These are phyloP conservation scores for Yamadazyma spencermartinsiae DNA, from an alignment of 1,139 yeast species.

Conservation along the genomic window DNA sequence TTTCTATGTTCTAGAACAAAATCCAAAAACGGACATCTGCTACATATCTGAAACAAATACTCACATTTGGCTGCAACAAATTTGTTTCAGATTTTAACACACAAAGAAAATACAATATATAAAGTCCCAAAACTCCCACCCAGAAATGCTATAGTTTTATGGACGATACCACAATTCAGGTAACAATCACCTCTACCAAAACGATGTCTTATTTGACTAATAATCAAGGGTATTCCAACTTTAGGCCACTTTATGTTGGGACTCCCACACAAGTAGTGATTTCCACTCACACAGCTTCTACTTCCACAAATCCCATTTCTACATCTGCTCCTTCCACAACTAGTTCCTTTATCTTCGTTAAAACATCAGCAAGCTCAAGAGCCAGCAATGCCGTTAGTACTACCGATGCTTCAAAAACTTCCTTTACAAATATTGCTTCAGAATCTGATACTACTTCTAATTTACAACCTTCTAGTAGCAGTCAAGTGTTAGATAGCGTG, in stretches of 20 bases:
- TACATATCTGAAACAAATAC: slow-evolving; percentile 1
- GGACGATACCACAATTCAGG: slow-evolving; percentile 8
- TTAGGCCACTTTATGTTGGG: slow-evolving; percentile 3
- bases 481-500: background rate
- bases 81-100: slow-evolving; percentile 1
- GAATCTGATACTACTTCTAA: background rate
- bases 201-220: slow-evolving; percentile 5
- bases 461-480: background rate
- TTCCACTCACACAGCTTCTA: slow-evolving; percentile 6
- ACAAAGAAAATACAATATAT: background rate
- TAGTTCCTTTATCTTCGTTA: too few species aligned
- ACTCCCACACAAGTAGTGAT: slow-evolving; percentile 6
- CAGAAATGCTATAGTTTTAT: background rate
- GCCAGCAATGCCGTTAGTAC: background rate
- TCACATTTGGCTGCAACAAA: slow-evolving; percentile 1
- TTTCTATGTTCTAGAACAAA: background rate
- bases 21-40: background rate
- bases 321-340: slow-evolving; percentile 1
- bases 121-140: background rate
- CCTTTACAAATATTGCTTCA: background rate
- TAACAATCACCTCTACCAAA: slow-evolving; percentile 8
- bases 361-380: too few species aligned
- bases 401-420: background rate
- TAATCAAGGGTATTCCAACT: slow-evolving; percentile 6
- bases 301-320: slow-evolving; percentile 3